Base-by-base conservation (phyloP, 2,329 filamentous ascomycete species). In the Capronia coronata region DNA sequence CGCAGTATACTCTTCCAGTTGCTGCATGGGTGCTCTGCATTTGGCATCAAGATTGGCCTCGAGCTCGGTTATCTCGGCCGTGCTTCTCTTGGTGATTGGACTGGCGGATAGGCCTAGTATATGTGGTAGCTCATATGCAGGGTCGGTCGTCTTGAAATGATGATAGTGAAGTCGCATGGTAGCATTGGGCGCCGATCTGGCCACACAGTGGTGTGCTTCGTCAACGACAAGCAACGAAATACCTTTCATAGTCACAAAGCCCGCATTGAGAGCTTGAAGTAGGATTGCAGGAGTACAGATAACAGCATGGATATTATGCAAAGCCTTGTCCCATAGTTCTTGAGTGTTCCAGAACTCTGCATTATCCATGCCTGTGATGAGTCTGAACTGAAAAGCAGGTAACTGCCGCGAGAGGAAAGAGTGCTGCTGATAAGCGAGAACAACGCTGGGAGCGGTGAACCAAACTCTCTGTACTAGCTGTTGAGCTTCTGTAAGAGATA, bases 61-160 rank as follows among this genome's bases (percentile, higher is more conserved):
- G 5, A 94, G 75, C 3, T 65, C 63, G 41, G 73, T 74, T 40
- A 22, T 50, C 13, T 49, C 48, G 7, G 22, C 22, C 7, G 32
- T 39, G 11, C 48, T 54, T 10, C 49, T 55, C 22, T 43, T 78
- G 56, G 84, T 80, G 2, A 87, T 76, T 0, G 88, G 88, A 54
- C 86, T 94, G 1, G 89, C 89, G 5, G 84, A 90, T 19, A 95
- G 71, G 0, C 88, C 89, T 3, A 95, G 71, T 22, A 95, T 83
- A 16, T 74, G 72, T 0, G 89, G 89, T 7, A 71, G 62, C 39
- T 48, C 48, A n/a, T 59, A 52, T 10, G 53, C 32, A 0, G 64
- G 52, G 0, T 71, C 72, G 1, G 48, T 55, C 0, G 46, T 55
- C 43, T 73, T 73, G 14, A 63, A 65, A 22, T 71, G 68, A 54